Evolutionary conservation across 257 asterid genomes (phyloP), one percentile per base, ranked within the genome.

Genomic region (Ophiorrhiza pumila): DNA sequence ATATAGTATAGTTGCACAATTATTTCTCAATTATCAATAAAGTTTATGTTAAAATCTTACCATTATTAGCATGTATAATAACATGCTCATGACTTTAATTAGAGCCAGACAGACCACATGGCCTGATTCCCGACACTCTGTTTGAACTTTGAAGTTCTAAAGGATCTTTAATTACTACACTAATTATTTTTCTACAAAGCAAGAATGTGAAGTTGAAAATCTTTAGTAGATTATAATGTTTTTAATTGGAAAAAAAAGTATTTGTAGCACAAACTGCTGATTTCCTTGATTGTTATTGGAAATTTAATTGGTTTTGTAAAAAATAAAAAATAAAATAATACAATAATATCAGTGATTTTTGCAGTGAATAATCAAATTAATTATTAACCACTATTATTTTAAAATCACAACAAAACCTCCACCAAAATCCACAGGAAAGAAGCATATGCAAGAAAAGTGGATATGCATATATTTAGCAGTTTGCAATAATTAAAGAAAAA

Each of bases 61-160:
- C 45, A 70, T 70, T 27, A 41, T 55, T 49, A 37, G 37, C 47
- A 62, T 37, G 65, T 52, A 50, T 31, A 7, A 52, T 80, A 85
- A 85, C 89, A 84, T 87, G 90, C 39, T 81, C 80, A 78, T 76
- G 85, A 80, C 80, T 39, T 74, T 75, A 71, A 62, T 67, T 80
- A 79, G 82, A 75, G 78, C 57, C 80, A 80, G 87, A 77, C 86
- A 75, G 78, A 77, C 82, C 91, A 84, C 86, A 87, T 85, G 91
- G 78, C 87, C 65, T 68, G 88, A 86, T 86, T 80, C 91, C 80
- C 52, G 81, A 83, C 89, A 86, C 79, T 78, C 84, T 80, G 78
- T 78, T 84, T 78, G 85, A 64, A 53, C 63, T 62, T n/a, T 78
- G 85, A 64, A 53, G 53, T 62, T n/a, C 47, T 7, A 61, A 61